Percentiles rank a stretch among this genome's conserved stretches.
Conservation (phyloP, 805 yeast species). For the Wickerhamomyces bisporus region DNA sequence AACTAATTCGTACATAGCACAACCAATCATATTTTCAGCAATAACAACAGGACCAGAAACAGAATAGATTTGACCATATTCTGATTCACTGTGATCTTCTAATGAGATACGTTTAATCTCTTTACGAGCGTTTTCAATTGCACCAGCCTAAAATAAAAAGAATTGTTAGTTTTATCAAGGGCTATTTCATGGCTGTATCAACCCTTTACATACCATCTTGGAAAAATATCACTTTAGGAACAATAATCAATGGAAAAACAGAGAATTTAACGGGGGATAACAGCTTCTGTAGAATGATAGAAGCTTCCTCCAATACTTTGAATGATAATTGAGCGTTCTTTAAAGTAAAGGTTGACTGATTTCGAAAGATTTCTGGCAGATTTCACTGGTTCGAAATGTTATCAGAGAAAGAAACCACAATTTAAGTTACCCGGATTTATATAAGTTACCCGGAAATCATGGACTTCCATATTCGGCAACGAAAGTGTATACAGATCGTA, state of each 20-base stretch:
- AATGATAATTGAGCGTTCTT: neutral
- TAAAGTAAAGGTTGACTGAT: neutral
- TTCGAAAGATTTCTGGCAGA: too few relatives aligned
- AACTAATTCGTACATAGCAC: constrained; percentile 99
- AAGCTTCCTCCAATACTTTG: too few relatives aligned
- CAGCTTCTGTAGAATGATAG: neutral
- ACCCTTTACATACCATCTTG: neutral
- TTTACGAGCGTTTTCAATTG: constrained; percentile 94
- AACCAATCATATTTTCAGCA: constrained; percentile 98
- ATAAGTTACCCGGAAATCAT: too few relatives aligned
- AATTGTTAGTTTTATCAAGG: neutral
- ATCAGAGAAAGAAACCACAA: neutral
- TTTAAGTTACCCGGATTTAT: neutral
- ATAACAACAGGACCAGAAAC: constrained; percentile 98
- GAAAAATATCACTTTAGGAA: neutral
- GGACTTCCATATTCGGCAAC: constrained; percentile 9
- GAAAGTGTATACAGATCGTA: neutral
- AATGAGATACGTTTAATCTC: constrained; percentile 81
- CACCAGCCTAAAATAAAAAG: constrained; percentile 65
- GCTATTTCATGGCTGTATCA: neutral
- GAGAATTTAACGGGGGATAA: neutral
- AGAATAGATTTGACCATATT: constrained; percentile 85
- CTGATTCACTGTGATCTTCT: constrained; percentile 68
- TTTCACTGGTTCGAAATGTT: neutral
- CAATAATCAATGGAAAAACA: neutral